phyloP scores from a whole-genome alignment of 768 basidiomycete genomes.

The Lactarius tabidus region DNA sequence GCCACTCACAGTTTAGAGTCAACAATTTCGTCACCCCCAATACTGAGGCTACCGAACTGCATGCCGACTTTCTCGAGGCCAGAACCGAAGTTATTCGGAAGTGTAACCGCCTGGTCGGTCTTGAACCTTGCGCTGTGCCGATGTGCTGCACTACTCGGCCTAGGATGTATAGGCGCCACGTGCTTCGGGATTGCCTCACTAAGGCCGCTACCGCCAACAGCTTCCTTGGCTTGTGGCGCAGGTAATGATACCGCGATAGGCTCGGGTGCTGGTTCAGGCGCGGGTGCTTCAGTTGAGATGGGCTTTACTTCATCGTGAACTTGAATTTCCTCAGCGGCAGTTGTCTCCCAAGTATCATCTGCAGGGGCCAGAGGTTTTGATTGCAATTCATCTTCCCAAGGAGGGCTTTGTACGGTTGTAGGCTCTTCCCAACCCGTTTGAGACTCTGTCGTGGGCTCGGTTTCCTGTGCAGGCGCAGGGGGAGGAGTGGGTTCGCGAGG shows the following conservation, averaged over 20 bases:
- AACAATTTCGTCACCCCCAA: slow-evolving; percentile 61
- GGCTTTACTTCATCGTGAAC: slow-evolving; percentile 21
- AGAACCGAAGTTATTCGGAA: slow-evolving; percentile 55
- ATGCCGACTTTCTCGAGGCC: slow-evolving; percentile 77
- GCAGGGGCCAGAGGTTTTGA: slow-evolving; percentile 34
- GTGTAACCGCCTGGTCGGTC: slow-evolving; percentile 81
- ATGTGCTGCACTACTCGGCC: slow-evolving; percentile 51
- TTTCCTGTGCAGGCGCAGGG: slow-evolving; percentile 28
- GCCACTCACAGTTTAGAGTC: slow-evolving; percentile 50
- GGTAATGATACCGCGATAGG: slow-evolving; percentile 30
- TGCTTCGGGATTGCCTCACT: slow-evolving; percentile 33
- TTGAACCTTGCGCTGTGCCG: slow-evolving; percentile 63
- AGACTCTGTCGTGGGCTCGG: slow-evolving; percentile 33
- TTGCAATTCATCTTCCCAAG: slow-evolving; percentile 69
- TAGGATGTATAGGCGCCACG: slow-evolving; percentile 40
- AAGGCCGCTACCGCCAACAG: slow-evolving; percentile 27
- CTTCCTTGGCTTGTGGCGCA: slow-evolving; percentile 27
- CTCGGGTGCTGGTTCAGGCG: slow-evolving; percentile 33
- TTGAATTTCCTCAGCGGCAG: slow-evolving; percentile 15
- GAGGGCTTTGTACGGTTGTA: slow-evolving; percentile 60
- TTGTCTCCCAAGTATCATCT: slow-evolving; percentile 34
- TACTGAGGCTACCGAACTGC: slow-evolving; percentile 84
- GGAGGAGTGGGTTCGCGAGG: slow-evolving; percentile 28
- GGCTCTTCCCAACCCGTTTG: slow-evolving; percentile 64
- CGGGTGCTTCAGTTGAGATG: slow-evolving; percentile 2